phyloP scores from a whole-genome alignment of 257 asterid species.

The Plectranthus barbatus region DNA sequence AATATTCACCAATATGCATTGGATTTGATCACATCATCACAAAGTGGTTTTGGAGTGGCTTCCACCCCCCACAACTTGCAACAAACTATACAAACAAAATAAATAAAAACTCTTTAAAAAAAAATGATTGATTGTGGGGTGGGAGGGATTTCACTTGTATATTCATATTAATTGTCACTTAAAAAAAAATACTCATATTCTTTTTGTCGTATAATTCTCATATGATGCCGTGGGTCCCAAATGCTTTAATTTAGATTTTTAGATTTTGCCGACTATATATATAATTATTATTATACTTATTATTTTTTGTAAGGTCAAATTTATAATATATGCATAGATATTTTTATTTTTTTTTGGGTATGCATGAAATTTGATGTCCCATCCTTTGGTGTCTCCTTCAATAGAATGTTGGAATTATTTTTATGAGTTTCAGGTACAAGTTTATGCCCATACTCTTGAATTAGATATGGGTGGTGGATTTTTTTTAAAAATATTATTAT shows the following conservation, averaged over 20 bases:
- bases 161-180: too few relatives aligned
- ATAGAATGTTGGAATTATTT: neutral
- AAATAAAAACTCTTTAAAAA: neutral
- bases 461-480: neutral
- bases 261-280: neutral
- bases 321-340: too few relatives aligned
- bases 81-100: neutral
- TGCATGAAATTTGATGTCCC: slow-evolving; percentile 2
- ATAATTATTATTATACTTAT: too few relatives aligned
- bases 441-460: slow-evolving; percentile 15
- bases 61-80: slow-evolving; percentile 35
- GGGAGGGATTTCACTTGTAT: neutral
- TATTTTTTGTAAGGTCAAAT: neutral
- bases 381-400: slow-evolving; percentile 17
- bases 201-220: neutral
- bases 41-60: slow-evolving; percentile 25
- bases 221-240: too few relatives aligned
- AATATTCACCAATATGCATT: neutral
- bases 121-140: slow-evolving; percentile 5
- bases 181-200: neutral
- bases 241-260: neutral
- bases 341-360: neutral
- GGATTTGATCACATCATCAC: slow-evolving; percentile 26
- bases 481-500: too few relatives aligned
- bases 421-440: neutral